Evolutionary conservation across 257 asterid species (phyloP).

Genomic region (Solanum sitiens): DNA sequence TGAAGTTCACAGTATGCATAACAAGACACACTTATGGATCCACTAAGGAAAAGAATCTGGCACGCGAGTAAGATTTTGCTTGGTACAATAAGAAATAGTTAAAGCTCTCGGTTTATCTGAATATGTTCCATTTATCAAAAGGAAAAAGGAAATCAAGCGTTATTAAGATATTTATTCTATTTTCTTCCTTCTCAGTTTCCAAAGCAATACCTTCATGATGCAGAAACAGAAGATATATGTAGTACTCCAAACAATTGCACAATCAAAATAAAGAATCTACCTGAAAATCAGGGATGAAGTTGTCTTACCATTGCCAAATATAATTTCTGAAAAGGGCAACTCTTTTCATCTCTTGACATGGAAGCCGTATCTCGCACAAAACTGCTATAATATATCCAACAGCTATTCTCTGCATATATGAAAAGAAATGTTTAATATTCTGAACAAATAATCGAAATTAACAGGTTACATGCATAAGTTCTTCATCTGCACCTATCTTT

Average conservation of each 20-base stretch:
- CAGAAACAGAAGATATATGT: background rate
- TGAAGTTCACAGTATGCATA: too few species aligned
- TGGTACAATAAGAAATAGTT: too few species aligned
- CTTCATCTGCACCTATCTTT: background rate
- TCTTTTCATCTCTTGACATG: conserved; percentile 32
- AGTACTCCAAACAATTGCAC: background rate
- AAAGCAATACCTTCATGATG: background rate
- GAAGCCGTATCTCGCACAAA: conserved; percentile 77
- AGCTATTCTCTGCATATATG: conserved; percentile 61
- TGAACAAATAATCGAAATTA: background rate
- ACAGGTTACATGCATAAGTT: background rate
- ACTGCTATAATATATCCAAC: conserved; percentile 65
- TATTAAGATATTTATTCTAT: too few species aligned
- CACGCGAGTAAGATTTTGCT: too few species aligned
- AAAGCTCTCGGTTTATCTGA: too few species aligned
- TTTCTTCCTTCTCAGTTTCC: too few species aligned
- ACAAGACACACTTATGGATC: too few species aligned
- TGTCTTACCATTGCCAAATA: conserved; percentile 63
- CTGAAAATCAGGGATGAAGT: background rate
- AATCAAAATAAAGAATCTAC: background rate
- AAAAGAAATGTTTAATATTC: background rate
- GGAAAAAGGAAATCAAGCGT: too few species aligned
- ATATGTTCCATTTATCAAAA: too few species aligned
- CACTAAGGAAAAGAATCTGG: background rate
- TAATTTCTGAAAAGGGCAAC: conserved; percentile 21